These are phyloP conservation scores for Pelargonium cotyledonis DNA, from an alignment of 441 rosid species.

Conservation along the genomic window DNA sequence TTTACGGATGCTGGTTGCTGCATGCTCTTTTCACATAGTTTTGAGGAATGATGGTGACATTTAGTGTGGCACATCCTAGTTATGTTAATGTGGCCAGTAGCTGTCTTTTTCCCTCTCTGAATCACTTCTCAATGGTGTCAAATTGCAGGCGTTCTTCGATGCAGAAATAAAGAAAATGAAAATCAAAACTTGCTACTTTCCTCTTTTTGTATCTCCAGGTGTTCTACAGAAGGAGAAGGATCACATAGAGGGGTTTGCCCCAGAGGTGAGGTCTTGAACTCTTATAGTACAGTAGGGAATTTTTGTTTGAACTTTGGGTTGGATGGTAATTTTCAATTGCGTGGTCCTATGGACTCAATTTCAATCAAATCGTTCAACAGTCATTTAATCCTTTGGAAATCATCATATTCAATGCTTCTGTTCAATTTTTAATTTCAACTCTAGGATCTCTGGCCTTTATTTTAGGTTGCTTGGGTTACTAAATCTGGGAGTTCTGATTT, in stretches of 20 bases:
- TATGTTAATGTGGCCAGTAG: neutral
- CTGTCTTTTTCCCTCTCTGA: neutral
- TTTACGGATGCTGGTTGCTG: too few species aligned
- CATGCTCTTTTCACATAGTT: too few species aligned
- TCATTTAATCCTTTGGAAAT: slow-evolving; percentile 3
- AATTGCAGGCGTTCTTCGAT: slow-evolving; percentile 75
- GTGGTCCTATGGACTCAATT: neutral
- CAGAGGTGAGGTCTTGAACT: slow-evolving; percentile 58
- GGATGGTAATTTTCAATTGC: neutral
- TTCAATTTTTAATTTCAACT: neutral
- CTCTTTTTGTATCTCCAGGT: slow-evolving; percentile 87
- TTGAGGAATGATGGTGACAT: too few species aligned
- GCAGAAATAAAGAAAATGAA: slow-evolving; percentile 94
- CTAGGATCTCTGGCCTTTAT: slow-evolving; percentile 11
- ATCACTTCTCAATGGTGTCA: slow-evolving; percentile 7
- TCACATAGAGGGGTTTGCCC: slow-evolving; percentile 93
- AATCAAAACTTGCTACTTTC: slow-evolving; percentile 87
- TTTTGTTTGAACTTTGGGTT: neutral
- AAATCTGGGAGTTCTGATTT: slow-evolving; percentile 86
- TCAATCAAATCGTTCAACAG: neutral
- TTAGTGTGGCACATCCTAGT: too few species aligned
- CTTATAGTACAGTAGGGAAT: neutral
- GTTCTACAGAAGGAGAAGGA: slow-evolving; percentile 91
- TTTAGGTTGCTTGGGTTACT: slow-evolving; percentile 98
- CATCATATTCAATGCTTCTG: neutral